Evolutionary conservation across 2,329 filamentous ascomycete species (phyloP).

Genomic region (Trichothecium roseum): DNA sequence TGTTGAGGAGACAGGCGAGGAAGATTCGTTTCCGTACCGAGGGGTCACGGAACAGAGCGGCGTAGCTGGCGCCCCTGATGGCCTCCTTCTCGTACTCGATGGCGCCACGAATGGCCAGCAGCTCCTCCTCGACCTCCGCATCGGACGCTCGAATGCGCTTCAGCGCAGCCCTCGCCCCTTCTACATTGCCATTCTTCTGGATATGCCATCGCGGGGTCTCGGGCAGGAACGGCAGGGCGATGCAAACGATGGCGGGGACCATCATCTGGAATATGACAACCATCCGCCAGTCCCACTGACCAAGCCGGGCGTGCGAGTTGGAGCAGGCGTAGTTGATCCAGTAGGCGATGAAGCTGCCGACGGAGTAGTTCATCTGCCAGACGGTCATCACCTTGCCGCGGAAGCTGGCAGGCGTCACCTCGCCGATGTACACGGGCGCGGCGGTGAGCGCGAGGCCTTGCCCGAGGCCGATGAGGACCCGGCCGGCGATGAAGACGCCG

Average conservation of each 20-base stretch:
- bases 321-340: conserved; percentile 54
- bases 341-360: conserved; percentile 42
- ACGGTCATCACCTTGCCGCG: conserved; percentile 57
- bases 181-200: conserved; percentile 47
- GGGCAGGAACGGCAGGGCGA: conserved; percentile 53
- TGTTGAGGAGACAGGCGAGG: conserved; percentile 56
- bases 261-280: conserved; percentile 64
- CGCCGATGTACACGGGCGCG: conserved; percentile 62
- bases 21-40: conserved; percentile 57
- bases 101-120: conserved; percentile 54
- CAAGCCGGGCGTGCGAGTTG: conserved; percentile 42
- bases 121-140: conserved; percentile 56
- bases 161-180: conserved; percentile 48
- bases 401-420: conserved; percentile 53
- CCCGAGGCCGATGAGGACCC: conserved; percentile 59
- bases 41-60: conserved; percentile 58
- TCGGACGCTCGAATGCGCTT: conserved; percentile 52
- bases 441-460: conserved; percentile 59
- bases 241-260: conserved; percentile 52
- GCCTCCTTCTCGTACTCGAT: conserved; percentile 64
- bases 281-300: conserved; percentile 65
- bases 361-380: conserved; percentile 57
- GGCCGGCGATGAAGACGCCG: conserved; percentile 57
- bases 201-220: conserved; percentile 62
- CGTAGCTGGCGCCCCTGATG: conserved; percentile 46